Base-by-base conservation (phyloP, 176 grass and related monocot genomes). In the Avena atlantica region DNA sequence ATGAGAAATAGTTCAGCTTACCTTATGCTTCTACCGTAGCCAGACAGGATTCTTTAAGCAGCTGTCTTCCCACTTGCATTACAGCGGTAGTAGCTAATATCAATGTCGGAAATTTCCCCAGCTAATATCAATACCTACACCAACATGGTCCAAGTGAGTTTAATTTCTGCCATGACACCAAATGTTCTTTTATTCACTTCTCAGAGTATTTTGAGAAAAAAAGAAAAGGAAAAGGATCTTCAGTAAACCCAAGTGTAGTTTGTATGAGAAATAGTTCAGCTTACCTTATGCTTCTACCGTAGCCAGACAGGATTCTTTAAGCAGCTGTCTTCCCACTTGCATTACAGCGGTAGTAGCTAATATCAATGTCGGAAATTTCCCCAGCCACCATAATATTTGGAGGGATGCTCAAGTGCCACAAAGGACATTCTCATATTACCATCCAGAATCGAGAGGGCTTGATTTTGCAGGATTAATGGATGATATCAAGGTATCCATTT, bases 381-480 rank as follows among this genome's bases (percentile, higher is more conserved):
- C 25, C 91, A 98, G 94, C 85, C 97, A 98, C 84, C 97, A 96
- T 82, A 98, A 96, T 78, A 96, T 96, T 77, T 94, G 94, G 92
- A 94, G 94, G 90, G 94, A 98, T 93, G 94, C 97, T 69, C 79
- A 79, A 59, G 92, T 98, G 37, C 87, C 94, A 75, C 97, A 98
- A 49, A 94, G 87, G 48, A 91, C 90, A 81, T 96, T 90, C 48
- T 91, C 84, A 23, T 98, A 98, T 68, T 94, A 98, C 49, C 92
- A 96, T 79, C 82, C 94, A 49, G 94, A 96, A 63, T 85, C 92
- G 5, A 98, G 84, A 85, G 94, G 94, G 53, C 97, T 98, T 69
- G 92, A 98, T 70, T 98, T 98, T 70, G 74, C 89, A 61, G 90
- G 92, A 88, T 63, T 98, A 79, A 96, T 98, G 97, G 91, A 90